Evolutionary conservation across 352 stramenopile species (phyloP).

Genomic region (Phytophthora ramorum): DNA sequence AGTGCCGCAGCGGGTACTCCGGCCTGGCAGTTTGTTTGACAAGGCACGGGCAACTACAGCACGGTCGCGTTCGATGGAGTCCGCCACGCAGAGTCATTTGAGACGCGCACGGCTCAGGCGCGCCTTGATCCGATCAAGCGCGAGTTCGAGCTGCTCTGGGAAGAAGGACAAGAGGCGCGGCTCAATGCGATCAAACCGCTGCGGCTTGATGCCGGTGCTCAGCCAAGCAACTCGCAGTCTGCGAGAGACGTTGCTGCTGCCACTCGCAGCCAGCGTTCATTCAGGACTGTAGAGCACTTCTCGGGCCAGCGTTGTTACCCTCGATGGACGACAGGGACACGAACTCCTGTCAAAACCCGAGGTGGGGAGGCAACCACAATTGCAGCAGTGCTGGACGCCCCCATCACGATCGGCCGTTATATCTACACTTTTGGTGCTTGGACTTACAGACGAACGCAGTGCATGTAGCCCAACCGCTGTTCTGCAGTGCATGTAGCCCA

Average conservation of each 20-base stretch:
- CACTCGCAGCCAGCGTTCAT: not conserved
- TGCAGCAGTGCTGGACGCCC: constrained; percentile 3
- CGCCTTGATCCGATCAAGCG: too few relatives aligned
- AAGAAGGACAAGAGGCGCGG: constrained; percentile 20
- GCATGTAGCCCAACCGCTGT: too few relatives aligned
- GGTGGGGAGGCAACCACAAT: not conserved
- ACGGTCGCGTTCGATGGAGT: too few relatives aligned
- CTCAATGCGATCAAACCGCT: not conserved
- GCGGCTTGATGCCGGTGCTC: not conserved
- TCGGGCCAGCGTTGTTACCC: not conserved
- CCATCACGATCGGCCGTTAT: constrained; percentile 5
- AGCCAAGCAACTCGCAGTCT: not conserved
- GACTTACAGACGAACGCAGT: not conserved
- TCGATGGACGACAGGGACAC: not conserved
- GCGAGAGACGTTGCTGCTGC: not conserved
- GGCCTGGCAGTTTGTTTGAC: too few relatives aligned
- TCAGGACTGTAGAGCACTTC: not conserved
- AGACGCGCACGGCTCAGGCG: too few relatives aligned
- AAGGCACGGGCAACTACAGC: too few relatives aligned
- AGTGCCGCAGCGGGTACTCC: too few relatives aligned
- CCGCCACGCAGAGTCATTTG: too few relatives aligned
- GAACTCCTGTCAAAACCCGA: not conserved
- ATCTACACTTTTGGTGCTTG: constrained; percentile 17
- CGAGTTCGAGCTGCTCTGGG: too few relatives aligned
- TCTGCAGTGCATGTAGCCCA: not conserved